These are phyloP conservation scores for Verruconis gallopava DNA, from an alignment of 2,329 filamentous ascomycete species.

Conservation along the genomic window DNA sequence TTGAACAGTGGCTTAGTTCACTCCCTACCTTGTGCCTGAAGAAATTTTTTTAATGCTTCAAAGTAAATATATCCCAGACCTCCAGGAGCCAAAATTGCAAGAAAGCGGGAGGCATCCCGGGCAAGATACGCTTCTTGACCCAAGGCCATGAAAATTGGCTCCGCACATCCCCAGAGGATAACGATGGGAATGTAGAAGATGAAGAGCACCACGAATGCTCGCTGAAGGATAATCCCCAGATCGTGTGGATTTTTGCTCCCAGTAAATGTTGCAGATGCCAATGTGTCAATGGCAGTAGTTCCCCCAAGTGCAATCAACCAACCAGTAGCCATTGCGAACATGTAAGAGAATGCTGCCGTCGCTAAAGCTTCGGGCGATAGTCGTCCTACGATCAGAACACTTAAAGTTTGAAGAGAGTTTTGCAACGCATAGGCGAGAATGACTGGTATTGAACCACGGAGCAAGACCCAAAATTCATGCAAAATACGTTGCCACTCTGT, in stretches of 20 bases:
- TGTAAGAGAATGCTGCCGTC: constrained; percentile 76
- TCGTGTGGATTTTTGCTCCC: constrained; percentile 67
- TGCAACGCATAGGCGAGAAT: constrained; percentile 78
- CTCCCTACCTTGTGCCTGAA: constrained; percentile 41
- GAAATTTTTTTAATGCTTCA: constrained; percentile 55
- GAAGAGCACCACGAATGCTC: constrained; percentile 59
- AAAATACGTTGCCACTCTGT: constrained; percentile 25
- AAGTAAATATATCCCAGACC: constrained; percentile 83
- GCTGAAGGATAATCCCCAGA: constrained; percentile 65
- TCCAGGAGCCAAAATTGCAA: constrained; percentile 63
- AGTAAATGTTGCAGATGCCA: constrained; percentile 73
- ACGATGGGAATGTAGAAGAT: constrained; percentile 61
- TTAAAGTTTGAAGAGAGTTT: constrained; percentile 72
- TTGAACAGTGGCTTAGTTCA: background rate
- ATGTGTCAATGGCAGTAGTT: constrained; percentile 73
- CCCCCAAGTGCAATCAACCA: constrained; percentile 81
- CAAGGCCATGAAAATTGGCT: constrained; percentile 58
- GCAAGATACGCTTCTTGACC: constrained; percentile 72
- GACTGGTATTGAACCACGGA: constrained; percentile 60
- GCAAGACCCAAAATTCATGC: constrained; percentile 52
- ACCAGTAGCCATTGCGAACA: constrained; percentile 83
- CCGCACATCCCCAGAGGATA: constrained; percentile 61
- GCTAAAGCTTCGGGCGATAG: constrained; percentile 68
- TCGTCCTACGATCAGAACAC: constrained; percentile 68
- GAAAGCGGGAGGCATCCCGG: constrained; percentile 56